These are phyloP conservation scores for Sugiyamaella novakii DNA, from an alignment of 1,139 yeast species.

Conservation along the genomic window DNA sequence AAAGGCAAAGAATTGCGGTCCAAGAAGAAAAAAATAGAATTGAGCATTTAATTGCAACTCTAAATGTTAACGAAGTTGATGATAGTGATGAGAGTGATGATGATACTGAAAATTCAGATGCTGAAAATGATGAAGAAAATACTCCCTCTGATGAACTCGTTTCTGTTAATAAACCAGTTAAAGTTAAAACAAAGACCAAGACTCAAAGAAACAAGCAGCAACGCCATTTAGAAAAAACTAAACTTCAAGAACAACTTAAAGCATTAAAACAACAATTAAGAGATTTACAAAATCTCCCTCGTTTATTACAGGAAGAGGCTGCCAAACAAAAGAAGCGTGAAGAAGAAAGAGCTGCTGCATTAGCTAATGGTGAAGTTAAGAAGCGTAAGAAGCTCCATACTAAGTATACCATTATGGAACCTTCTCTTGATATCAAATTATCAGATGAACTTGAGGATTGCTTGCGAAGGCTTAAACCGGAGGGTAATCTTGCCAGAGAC, in stretches of 20 bases:
- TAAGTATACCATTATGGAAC: constrained; percentile 61
- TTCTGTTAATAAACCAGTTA: constrained; percentile 73
- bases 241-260: constrained; percentile 60
- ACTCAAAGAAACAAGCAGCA: constrained; percentile 73
- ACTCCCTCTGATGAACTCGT: constrained; percentile 40
- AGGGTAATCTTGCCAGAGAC: constrained; percentile 84
- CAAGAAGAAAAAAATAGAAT: constrained; percentile 67
- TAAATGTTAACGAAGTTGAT: constrained; percentile 52
- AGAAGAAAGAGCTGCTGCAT: constrained; percentile 19
- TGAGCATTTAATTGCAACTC: constrained; percentile 61
- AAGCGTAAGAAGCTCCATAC: constrained; percentile 39
- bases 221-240: constrained; percentile 62
- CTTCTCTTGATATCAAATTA: constrained; percentile 80
- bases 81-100: constrained; percentile 51
- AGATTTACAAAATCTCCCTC: constrained; percentile 48
- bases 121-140: constrained; percentile 40
- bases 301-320: constrained; percentile 32
- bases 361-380: constrained; percentile 25
- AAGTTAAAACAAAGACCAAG: constrained; percentile 71
- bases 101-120: constrained; percentile 37
- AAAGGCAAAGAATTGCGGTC: constrained; percentile 57
- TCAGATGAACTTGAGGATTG: constrained; percentile 88
- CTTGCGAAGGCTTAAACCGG: constrained; percentile 81
- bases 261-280: constrained; percentile 61
- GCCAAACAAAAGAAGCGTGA: constrained; percentile 37